Conservation (phyloP, 2,329 filamentous ascomycete genomes). For the Penicillium polonicum region DNA sequence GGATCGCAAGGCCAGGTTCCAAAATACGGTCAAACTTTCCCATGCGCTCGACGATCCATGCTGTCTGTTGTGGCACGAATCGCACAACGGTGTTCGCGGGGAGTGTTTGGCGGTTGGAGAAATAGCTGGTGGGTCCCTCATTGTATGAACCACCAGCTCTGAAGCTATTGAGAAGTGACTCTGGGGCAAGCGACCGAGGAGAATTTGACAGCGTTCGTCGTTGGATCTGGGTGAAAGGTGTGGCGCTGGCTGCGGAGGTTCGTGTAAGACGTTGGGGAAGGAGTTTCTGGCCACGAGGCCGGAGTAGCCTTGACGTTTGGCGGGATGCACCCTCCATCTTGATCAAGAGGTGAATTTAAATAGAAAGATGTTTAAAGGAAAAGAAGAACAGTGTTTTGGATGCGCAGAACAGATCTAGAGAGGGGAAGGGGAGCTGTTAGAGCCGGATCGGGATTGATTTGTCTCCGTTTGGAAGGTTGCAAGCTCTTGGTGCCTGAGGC, state of each 20-base stretch:
- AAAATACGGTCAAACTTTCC: conserved; percentile 94
- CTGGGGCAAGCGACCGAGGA: conserved; percentile 29
- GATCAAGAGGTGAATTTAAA: conserved; percentile 1
- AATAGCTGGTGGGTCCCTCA: conserved; percentile 68
- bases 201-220: conserved; percentile 34
- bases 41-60: conserved; percentile 99
- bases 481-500: conserved; percentile 29
- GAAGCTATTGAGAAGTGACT: conserved; percentile 35
- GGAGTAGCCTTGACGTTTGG: conserved; percentile 36
- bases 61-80: conserved; percentile 98
- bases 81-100: conserved; percentile 93
- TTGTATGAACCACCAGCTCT: conserved; percentile 24
- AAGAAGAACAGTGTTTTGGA: conserved; percentile 1
- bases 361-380: background rate
- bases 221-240: conserved; percentile 27
- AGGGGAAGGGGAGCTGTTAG: conserved; percentile 14
- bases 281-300: conserved; percentile 24
- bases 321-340: conserved; percentile 42
- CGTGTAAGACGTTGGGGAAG: conserved; percentile 26
- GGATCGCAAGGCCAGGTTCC: conserved; percentile 82
- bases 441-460: conserved; percentile 16
- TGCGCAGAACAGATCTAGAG: conserved; percentile 8
- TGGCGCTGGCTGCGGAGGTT: conserved; percentile 14
- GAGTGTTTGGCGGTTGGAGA: conserved; percentile 63
- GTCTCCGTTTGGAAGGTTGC: conserved; percentile 8